Conservation (phyloP, 2,329 filamentous ascomycete genomes). For the Colletotrichum liaoningense region DNA sequence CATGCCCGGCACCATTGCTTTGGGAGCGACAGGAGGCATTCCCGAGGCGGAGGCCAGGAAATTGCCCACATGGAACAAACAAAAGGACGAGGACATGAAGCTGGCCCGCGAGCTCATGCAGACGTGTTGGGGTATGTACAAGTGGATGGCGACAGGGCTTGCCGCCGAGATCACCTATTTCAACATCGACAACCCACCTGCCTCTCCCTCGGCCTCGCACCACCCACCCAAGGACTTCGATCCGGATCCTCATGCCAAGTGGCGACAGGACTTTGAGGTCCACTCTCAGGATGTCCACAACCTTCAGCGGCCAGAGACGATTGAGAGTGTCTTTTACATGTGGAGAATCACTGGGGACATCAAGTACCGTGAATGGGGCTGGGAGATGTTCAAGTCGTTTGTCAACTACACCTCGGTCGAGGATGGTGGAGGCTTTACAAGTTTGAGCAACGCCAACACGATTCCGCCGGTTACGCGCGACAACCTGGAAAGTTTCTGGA, state of each 20-base stretch:
- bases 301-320: slow-evolving; percentile 92
- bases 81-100: slow-evolving; percentile 87
- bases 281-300: slow-evolving; percentile 90
- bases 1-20: slow-evolving; percentile 93
- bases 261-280: slow-evolving; percentile 84
- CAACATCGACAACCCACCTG: slow-evolving; percentile 76
- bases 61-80: slow-evolving; percentile 76
- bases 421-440: slow-evolving; percentile 85
- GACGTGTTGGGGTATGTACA: slow-evolving; percentile 98
- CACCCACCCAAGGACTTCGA: slow-evolving; percentile 62
- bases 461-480: slow-evolving; percentile 79
- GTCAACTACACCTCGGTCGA: slow-evolving; percentile 84
- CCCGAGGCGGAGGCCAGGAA: slow-evolving; percentile 81
- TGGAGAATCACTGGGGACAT: slow-evolving; percentile 95
- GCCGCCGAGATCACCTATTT: slow-evolving; percentile 96
- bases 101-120: slow-evolving; percentile 93
- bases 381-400: slow-evolving; percentile 97
- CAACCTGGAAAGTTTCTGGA: slow-evolving; percentile 99
- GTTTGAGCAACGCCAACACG: slow-evolving; percentile 78
- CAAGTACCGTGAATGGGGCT: slow-evolving; percentile 94
- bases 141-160: slow-evolving; percentile 88
- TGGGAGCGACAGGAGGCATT: slow-evolving; percentile 84
- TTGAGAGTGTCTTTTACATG: slow-evolving; percentile 98
- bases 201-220: slow-evolving; percentile 67
- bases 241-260: slow-evolving; percentile 65